Evolutionary conservation across 2,329 filamentous ascomycete species (phyloP).

Genomic region (Penicillium sp.): DNA sequence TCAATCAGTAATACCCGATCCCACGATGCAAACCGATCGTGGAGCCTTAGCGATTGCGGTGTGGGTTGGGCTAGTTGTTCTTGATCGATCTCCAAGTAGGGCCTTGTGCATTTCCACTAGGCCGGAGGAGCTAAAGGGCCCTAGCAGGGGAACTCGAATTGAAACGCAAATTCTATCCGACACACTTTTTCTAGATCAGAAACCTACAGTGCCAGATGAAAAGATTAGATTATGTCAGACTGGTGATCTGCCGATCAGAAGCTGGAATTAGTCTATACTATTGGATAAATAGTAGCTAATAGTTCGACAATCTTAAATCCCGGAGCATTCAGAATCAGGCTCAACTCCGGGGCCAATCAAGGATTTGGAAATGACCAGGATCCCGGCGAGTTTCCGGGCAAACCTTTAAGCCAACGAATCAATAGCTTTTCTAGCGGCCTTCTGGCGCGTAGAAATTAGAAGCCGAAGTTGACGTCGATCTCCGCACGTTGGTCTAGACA

Average conservation of each 20-base stretch:
- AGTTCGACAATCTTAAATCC: neutral
- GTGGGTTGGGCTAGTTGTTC: neutral
- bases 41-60: neutral
- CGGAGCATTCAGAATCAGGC: neutral
- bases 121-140: too few species aligned
- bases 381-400: neutral
- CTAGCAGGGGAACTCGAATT: neutral
- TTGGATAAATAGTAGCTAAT: neutral
- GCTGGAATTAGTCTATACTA: neutral
- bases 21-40: neutral
- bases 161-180: neutral
- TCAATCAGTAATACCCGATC: neutral
- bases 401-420: neutral
- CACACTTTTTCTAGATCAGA: neutral
- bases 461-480: conserved; percentile 1
- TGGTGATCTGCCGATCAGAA: neutral
- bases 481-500: neutral
- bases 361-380: neutral
- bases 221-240: neutral
- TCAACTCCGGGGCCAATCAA: neutral
- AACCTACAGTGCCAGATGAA: neutral
- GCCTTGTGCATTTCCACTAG: too few species aligned
- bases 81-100: neutral
- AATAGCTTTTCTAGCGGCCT: neutral
- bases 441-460: neutral